phyloP scores from a whole-genome alignment of 306 rosid genomes.

The Myrica gale region DNA sequence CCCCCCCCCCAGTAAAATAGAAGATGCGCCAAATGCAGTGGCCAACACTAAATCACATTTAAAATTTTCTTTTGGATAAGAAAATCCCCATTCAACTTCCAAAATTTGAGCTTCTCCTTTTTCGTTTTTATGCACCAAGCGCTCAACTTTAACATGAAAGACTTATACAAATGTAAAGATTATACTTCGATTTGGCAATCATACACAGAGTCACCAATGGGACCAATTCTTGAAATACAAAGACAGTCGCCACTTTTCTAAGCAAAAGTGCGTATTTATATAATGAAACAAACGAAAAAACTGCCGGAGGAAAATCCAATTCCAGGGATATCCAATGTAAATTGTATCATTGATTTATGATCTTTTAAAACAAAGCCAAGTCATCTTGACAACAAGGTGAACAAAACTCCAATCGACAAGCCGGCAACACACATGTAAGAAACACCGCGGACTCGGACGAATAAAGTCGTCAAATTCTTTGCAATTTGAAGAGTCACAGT shows the following conservation, averaged over 20 bases:
- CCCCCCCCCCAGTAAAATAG: no score
- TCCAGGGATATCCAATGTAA: not conserved
- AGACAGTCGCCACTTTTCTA: not conserved
- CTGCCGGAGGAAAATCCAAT: not conserved
- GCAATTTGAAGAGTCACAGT: conserved; percentile 61
- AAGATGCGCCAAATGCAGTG: not conserved
- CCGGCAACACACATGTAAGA: conserved; percentile 47
- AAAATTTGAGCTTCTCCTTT: no score
- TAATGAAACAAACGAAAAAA: not conserved
- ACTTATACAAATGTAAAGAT: not conserved
- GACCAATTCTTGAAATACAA: not conserved
- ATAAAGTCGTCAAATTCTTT: conserved; percentile 57
- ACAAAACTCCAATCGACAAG: conserved; percentile 42
- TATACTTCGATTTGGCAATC: not conserved
- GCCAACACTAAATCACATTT: not conserved
- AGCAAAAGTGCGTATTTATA: not conserved
- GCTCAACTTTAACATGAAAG: not conserved
- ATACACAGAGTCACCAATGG: not conserved
- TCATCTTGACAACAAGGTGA: conserved; percentile 46
- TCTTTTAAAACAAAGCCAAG: not conserved
- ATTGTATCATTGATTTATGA: not conserved
- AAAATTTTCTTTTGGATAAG: no score
- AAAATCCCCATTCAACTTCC: no score
- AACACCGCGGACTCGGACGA: conserved; percentile 52
- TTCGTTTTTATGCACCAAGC: not conserved